phyloP scores from a whole-genome alignment of 2,329 filamentous ascomycete genomes.

The Colletotrichum costaricense region DNA sequence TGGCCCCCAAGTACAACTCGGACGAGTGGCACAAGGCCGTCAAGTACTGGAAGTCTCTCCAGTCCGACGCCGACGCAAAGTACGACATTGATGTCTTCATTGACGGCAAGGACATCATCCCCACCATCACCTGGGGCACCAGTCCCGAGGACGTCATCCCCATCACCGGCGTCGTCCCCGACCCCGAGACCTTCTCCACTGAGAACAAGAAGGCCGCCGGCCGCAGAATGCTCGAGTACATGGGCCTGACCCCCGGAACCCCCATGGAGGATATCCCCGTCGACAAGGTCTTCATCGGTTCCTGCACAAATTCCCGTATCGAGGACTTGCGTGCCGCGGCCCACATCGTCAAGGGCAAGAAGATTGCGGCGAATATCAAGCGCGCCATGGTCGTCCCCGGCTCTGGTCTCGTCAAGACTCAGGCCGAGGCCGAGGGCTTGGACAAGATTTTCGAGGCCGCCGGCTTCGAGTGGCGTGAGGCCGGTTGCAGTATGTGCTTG shows the following conservation, averaged over 20 bases:
- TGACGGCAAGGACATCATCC: slow-evolving; percentile 90
- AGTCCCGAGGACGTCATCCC: slow-evolving; percentile 96
- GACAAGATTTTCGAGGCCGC: slow-evolving; percentile 93
- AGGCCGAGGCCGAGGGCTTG: slow-evolving; percentile 91
- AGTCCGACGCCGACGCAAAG: slow-evolving; percentile 87
- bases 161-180: slow-evolving; percentile 90
- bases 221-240: slow-evolving; percentile 89
- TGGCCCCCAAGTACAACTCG: slow-evolving; percentile 87
- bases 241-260: slow-evolving; percentile 89
- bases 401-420: slow-evolving; percentile 91
- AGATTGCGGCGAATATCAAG: slow-evolving; percentile 89
- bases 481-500: slow-evolving; percentile 98
- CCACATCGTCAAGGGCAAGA: slow-evolving; percentile 85
- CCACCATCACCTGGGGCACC: slow-evolving; percentile 96
- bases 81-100: slow-evolving; percentile 93
- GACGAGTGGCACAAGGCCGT: slow-evolving; percentile 90
- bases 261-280: slow-evolving; percentile 91
- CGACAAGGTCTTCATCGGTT: slow-evolving; percentile 98
- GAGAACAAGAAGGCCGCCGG: slow-evolving; percentile 84
- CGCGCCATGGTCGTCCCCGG: slow-evolving; percentile 96
- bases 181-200: slow-evolving; percentile 86
- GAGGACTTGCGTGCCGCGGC: slow-evolving; percentile 94
- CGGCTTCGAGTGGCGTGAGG: slow-evolving; percentile 98
- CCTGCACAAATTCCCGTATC: slow-evolving; percentile 96
- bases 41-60: slow-evolving; percentile 87